Evolutionary conservation across 352 stramenopile species (phyloP).

Genomic region (Chrysophaeum taylorii): DNA sequence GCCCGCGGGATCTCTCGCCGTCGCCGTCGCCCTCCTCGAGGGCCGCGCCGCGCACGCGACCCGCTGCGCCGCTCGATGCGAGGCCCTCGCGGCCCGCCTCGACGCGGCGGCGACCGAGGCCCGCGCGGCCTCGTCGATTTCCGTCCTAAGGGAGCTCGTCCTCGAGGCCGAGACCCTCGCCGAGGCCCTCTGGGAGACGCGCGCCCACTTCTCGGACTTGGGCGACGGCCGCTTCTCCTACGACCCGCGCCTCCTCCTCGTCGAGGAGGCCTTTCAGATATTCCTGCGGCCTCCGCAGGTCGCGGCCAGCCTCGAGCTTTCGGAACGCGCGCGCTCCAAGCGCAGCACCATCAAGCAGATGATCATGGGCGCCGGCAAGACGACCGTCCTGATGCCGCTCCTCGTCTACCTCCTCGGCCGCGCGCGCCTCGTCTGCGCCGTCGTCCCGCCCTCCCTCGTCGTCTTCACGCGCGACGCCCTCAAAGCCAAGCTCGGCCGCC

Average conservation of each 20-base stretch:
- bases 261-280: slow-evolving; percentile 78
- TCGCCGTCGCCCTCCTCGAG: not conserved
- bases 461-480: slow-evolving; percentile 86
- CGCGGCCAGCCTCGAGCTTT: slow-evolving; percentile 71
- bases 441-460: slow-evolving; percentile 94
- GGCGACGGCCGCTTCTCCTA: slow-evolving; percentile 41
- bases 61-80: too few relatives aligned
- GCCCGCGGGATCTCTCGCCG: not conserved
- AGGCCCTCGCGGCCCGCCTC: not conserved
- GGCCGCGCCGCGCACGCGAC: not conserved
- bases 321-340: slow-evolving; percentile 21
- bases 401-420: slow-evolving; percentile 94
- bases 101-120: not conserved
- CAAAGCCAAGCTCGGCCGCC: not conserved
- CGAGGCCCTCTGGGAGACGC: slow-evolving; percentile 18
- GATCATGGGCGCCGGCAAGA: slow-evolving; percentile 99
- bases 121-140: not conserved
- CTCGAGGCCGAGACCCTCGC: slow-evolving; percentile 20
- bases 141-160: slow-evolving; percentile 13
- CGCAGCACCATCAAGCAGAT: slow-evolving; percentile 79
- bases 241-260: slow-evolving; percentile 75
- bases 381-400: slow-evolving; percentile 94
- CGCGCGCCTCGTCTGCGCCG: slow-evolving; percentile 81
- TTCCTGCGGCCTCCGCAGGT: slow-evolving; percentile 68
- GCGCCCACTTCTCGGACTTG: slow-evolving; percentile 1